Conservation (phyloP, 257 asterid species). For the Avicennia marina region DNA sequence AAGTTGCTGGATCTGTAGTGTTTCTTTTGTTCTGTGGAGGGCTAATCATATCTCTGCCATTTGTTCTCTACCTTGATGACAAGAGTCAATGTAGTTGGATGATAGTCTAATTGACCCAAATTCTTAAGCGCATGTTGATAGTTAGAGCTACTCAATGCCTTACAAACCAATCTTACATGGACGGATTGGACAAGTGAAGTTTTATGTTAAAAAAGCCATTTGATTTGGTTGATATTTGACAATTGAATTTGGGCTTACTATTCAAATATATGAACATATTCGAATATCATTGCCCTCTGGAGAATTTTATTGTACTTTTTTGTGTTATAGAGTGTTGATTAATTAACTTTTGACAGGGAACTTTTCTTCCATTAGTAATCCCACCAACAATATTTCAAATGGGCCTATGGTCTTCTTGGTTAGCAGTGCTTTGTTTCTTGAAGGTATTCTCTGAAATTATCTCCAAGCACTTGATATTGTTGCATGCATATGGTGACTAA, state of each 20-base stretch:
- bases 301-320: neutral
- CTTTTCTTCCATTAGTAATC: slow-evolving; percentile 86
- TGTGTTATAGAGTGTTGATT: slow-evolving; percentile 21
- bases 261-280: neutral
- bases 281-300: neutral
- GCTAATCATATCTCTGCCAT: neutral
- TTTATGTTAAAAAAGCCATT: neutral
- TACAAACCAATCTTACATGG: no score
- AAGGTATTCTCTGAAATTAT: slow-evolving; percentile 46
- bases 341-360: slow-evolving; percentile 60
- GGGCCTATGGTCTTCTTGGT: slow-evolving; percentile 85
- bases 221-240: neutral
- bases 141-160: no score
- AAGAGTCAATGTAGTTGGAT: neutral
- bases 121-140: no score
- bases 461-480: slow-evolving; percentile 10
- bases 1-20: neutral
- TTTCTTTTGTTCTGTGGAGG: neutral
- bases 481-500: slow-evolving; percentile 9
- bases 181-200: neutral
- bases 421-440: slow-evolving; percentile 73
- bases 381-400: slow-evolving; percentile 72
- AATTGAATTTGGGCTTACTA: neutral
- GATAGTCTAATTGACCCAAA: neutral
- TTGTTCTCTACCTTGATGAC: neutral